Evolutionary conservation across 2,329 filamentous ascomycete genomes (phyloP).

Genomic region (Cordyceps cateniannulata): DNA sequence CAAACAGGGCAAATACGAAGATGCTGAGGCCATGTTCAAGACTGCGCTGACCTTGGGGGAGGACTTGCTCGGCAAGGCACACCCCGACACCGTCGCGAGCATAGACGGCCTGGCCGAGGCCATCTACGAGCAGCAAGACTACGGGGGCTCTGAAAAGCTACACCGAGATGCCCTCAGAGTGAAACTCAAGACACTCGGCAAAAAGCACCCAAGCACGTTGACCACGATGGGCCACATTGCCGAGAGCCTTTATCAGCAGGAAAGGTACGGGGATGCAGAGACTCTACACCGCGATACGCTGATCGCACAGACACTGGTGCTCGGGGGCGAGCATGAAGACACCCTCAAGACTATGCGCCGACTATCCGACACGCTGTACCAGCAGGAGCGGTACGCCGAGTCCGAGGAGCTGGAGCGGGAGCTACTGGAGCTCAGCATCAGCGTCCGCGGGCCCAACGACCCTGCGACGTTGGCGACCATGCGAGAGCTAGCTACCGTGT

Average conservation of each 20-base stretch:
- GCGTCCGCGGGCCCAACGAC: neutral
- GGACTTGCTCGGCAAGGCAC: neutral
- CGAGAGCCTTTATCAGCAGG: neutral
- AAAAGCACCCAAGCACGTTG: neutral
- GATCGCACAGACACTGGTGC: neutral
- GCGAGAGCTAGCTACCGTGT: neutral
- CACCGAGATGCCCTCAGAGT: neutral
- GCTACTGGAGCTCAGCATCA: neutral
- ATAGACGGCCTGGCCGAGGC: neutral
- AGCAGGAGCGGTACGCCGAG: too few species aligned
- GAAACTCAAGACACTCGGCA: neutral
- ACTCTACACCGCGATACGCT: neutral
- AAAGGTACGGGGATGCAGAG: neutral
- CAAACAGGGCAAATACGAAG: neutral
- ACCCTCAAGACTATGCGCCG: neutral
- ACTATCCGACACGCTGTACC: neutral
- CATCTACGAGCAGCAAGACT: neutral
- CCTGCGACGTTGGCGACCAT: neutral
- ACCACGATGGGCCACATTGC: neutral
- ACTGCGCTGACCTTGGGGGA: neutral
- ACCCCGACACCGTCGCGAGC: neutral
- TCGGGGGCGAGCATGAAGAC: neutral
- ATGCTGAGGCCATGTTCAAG: neutral
- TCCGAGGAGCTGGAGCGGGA: neutral
- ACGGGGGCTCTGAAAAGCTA: too few species aligned